Conservation (phyloP, 768 basidiomycete species). For the Panaeolus papilionaceus region DNA sequence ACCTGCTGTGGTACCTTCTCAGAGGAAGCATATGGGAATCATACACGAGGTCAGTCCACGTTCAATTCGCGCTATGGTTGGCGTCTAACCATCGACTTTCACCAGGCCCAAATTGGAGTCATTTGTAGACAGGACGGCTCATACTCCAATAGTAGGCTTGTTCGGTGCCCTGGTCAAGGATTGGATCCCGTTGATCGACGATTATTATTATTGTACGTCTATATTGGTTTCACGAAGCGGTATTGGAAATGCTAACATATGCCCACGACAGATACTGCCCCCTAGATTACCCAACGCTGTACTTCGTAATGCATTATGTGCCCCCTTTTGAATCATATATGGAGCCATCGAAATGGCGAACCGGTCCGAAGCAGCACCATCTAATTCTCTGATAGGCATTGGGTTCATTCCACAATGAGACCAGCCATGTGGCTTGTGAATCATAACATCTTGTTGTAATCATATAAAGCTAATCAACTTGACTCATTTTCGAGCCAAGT, state of each 20-base stretch:
- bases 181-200: slow-evolving; percentile 89
- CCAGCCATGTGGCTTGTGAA: background rate
- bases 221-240: slow-evolving; percentile 5
- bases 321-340: background rate
- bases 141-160: slow-evolving; percentile 69
- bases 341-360: background rate
- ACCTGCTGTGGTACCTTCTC: slow-evolving; percentile 84
- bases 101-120: slow-evolving; percentile 78
- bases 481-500: background rate
- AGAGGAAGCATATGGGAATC: slow-evolving; percentile 86
- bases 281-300: slow-evolving; percentile 33
- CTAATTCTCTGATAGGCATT: background rate
- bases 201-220: slow-evolving; percentile 87
- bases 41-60: slow-evolving; percentile 65
- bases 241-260: slow-evolving; percentile 3
- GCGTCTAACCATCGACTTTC: slow-evolving; percentile 17
- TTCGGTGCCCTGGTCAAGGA: slow-evolving; percentile 76
- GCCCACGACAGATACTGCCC: slow-evolving; percentile 44
- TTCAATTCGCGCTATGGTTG: slow-evolving; percentile 18
- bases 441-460: background rate
- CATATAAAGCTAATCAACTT: background rate
- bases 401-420: background rate
- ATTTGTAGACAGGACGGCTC: slow-evolving; percentile 59
- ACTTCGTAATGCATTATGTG: slow-evolving; percentile 16
- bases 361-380: background rate